Percentiles rank a stretch among this genome's conserved stretches.
Conservation (phyloP, 164 flowering plant genomes). For the Umbilicus rupestris region DNA sequence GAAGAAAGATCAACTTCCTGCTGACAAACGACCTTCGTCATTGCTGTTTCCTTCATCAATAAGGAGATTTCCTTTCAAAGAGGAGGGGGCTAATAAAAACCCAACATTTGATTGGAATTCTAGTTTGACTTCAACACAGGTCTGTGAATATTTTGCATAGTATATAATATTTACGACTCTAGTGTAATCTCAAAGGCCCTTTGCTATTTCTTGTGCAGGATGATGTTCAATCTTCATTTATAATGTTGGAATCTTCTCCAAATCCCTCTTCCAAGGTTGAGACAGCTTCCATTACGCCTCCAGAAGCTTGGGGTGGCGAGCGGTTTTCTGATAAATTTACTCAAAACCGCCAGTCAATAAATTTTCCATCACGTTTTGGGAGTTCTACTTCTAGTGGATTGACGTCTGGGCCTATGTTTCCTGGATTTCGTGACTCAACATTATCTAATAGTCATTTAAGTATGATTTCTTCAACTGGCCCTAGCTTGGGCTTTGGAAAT, state of each 20-base stretch:
- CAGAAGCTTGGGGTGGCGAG: slow-evolving; percentile 98
- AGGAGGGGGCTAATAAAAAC: slow-evolving; percentile 49
- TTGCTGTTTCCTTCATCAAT: slow-evolving; percentile 47
- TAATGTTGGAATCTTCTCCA: slow-evolving; percentile 38
- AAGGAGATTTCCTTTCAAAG: slow-evolving; percentile 44
- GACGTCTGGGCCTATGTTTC: slow-evolving; percentile 38
- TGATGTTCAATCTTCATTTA: slow-evolving; percentile 36
- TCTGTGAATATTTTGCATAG: slow-evolving; percentile 9
- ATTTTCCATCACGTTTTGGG: slow-evolving; percentile 51
- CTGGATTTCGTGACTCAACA: slow-evolving; percentile 45
- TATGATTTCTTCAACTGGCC: slow-evolving; percentile 25
- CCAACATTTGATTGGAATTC: slow-evolving; percentile 76
- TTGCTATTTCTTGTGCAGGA: slow-evolving; percentile 41
- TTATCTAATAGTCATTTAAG: slow-evolving; percentile 31
- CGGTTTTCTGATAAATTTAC: slow-evolving; percentile 44
- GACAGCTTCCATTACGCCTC: slow-evolving; percentile 64
- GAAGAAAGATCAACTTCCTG: slow-evolving; percentile 42
- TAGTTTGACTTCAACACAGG: slow-evolving; percentile 57
- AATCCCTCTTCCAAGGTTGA: slow-evolving; percentile 42
- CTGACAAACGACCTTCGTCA: slow-evolving; percentile 48
- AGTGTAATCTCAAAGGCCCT: neutral
- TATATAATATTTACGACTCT: neutral
- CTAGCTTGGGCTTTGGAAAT: slow-evolving; percentile 27
- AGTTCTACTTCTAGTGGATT: slow-evolving; percentile 28
- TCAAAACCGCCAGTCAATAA: slow-evolving; percentile 37